Conservation (phyloP, 495 filamentous ascomycete species). For the Neurospora sp. region DNA sequence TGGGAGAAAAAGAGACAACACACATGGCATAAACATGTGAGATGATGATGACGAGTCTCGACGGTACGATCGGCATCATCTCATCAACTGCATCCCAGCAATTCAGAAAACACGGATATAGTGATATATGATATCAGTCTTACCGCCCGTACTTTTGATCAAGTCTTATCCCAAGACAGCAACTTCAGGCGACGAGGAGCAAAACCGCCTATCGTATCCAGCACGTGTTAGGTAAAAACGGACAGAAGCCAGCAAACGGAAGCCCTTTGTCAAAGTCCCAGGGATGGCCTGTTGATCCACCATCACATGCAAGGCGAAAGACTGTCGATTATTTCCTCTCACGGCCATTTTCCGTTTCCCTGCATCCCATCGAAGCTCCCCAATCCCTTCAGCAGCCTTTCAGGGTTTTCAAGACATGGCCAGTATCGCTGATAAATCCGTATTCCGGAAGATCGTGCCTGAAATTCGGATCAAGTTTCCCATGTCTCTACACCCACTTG, state of each 20-base stretch:
- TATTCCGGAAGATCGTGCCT: background rate
- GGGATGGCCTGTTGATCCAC: background rate
- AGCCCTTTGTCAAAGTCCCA: background rate
- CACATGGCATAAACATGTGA: background rate
- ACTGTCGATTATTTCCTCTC: background rate
- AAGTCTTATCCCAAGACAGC: background rate
- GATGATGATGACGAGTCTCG: background rate
- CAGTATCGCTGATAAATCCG: background rate
- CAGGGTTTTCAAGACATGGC: background rate
- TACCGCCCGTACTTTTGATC: background rate
- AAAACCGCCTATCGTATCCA: background rate
- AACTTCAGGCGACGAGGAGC: background rate
- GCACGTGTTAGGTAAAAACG: background rate
- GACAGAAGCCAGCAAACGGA: background rate
- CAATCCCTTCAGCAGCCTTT: background rate
- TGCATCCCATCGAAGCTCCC: constrained; percentile 4
- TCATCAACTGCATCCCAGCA: background rate
- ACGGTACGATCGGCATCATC: background rate
- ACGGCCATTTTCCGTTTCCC: constrained; percentile 5
- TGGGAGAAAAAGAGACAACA: background rate
- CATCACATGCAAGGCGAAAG: background rate
- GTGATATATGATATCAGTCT: background rate
- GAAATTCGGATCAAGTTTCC: background rate
- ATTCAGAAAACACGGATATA: background rate
- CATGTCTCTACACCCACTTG: background rate